Evolutionary conservation across 805 yeast genomes (phyloP), one percentile per base, ranked within the genome.

Genomic region (Saccharomycopsis guyanensis): DNA sequence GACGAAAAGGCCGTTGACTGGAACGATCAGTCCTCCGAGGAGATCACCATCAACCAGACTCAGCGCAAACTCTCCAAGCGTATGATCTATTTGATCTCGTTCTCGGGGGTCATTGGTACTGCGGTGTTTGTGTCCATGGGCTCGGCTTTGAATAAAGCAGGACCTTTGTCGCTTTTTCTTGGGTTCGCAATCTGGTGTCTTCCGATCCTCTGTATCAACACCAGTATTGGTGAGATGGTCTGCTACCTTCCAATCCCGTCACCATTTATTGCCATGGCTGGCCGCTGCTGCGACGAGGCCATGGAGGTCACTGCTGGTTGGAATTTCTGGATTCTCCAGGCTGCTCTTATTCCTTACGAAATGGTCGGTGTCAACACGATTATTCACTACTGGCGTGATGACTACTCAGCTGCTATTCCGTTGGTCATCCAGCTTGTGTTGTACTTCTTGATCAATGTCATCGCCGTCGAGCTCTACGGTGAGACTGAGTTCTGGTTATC

Each of bases 21-120:
- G 8, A 33, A 33, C 37, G 37, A 33, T 15, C 10, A 5, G 18
- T 15, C 19, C 10, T 33, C 37, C 7, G 37, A 33, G 3, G 45
- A 41, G 15, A 22, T 22, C 18, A 24, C 35, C 29, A 16, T 37
- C 36, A 32, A 43, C 25, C 40, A 42, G 29, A 47, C 51, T 13
- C 51, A 47, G 33, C 40, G 51, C 7, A 32, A 31, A 20, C 43
- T 48, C 10, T 44, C 49, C n/a, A 43, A 44, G 37, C 68, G 95
- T 49, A 95, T 87, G 64, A 78, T 86, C 22, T 87, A 84, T 57
- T 69, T 86, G 44, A 78, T 86, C 51, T 83, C 86, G 10, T 80
- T 86, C 20, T 87, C 91, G 16, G 93, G 91, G 43, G 81, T 86
- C 34, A 82, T 85, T 53, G 94, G 94, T 34, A 81, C 91, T 1